These are phyloP conservation scores for Chlorella sp. DNA, from an alignment of 139 green algal species.

Conservation along the genomic window DNA sequence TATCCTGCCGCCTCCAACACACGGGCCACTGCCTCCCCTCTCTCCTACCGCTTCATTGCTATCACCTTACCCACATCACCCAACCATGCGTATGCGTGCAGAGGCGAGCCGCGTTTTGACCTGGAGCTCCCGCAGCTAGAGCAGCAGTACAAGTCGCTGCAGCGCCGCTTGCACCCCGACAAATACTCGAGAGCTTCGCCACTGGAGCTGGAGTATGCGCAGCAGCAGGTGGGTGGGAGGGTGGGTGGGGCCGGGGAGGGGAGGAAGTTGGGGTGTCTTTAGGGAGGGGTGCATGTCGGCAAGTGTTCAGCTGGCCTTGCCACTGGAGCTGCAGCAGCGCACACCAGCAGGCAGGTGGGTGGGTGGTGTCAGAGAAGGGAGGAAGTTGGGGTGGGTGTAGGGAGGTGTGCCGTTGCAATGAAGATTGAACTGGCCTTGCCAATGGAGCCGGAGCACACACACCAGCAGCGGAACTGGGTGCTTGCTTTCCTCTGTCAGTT, in stretches of 20 bases:
- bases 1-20: no score
- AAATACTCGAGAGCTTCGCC: constrained; percentile 47
- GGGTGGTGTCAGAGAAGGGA: neutral
- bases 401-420: neutral
- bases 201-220: constrained; percentile 64
- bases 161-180: constrained; percentile 76
- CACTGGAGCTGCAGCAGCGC: constrained; percentile 9
- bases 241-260: neutral
- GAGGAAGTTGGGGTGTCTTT: neutral
- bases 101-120: constrained; percentile 50
- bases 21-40: no score
- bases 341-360: constrained; percentile 32
- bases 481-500: no score
- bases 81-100: neutral
- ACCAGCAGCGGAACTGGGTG: neutral
- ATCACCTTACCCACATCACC: neutral
- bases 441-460: neutral
- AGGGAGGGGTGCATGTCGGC: neutral
- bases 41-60: neutral
- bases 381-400: neutral
- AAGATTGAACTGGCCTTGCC: no score
- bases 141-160: constrained; percentile 66
- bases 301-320: neutral
- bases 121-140: constrained; percentile 64
- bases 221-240: constrained; percentile 30